Base-by-base conservation (phyloP, 148 eudicot species). In the Rheum nobile region DNA sequence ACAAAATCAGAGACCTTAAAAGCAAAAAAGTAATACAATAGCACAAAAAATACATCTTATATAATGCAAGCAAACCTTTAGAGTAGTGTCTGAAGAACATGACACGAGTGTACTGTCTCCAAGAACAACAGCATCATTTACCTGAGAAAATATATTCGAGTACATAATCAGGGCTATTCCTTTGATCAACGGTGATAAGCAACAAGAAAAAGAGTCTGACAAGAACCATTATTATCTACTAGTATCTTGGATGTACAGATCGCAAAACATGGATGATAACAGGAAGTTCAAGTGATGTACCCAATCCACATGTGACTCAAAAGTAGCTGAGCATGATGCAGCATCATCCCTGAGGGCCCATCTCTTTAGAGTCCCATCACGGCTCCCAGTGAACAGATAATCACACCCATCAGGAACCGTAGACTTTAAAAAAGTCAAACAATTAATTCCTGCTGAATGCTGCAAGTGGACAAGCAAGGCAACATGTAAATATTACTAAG, bases 221-320 rank as follows among this genome's bases (percentile, higher is more conserved):
- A 57, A 57, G 2, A 26, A 57, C 14, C 65, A 57, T 22, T 57
- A 28, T 28, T 13, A 57, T n/a, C n/a, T n/a, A 12, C 2, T 57
- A 57, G 6, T 26, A 57, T 57, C 32, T 57, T 57, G 34, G 22
- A 52, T n/a, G 57, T 52, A 52, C 22, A 28, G 34, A 13, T 61
- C 6, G 19, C 67, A 61, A 61, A 29, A 11, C 67, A 61, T 61
- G 35, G 28, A 61, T 61, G 37, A 61, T 61, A 61, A 28, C 28
- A 28, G 35, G 6, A 61, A 61, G 67, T 22, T 48, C 37, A 55
- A 76, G 34, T 67, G 50, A 73, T 61, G 32, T 91, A 94, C 98
- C 98, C 98, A 94, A 78, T 94, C 98, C 47, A 91, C 84, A 82
- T 94, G 98, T 11, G 98, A 91, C 86, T 94, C 98, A 82, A 89